Base-by-base conservation (phyloP, 768 basidiomycete genomes). In the Paxillus ammoniavirescens region DNA sequence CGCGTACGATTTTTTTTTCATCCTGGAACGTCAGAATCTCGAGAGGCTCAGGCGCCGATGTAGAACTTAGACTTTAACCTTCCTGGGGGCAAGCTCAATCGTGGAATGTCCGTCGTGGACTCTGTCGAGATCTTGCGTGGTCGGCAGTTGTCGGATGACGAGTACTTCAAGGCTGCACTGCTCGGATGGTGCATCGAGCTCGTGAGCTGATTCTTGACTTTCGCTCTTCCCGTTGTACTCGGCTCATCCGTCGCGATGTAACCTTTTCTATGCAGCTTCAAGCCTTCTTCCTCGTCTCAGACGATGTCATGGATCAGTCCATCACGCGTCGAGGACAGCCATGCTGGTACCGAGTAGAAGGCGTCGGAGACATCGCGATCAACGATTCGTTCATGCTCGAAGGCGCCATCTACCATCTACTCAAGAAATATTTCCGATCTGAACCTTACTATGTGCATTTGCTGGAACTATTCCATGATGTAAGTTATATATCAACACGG, bases 361-460 rank as follows among this genome's bases (percentile, higher is more conserved):
- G 74, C 15, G 65, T 70, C 56, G 86, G 86, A 43, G 84, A 85
- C 73, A 84, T 97, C 58, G 94, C 96, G 5, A 88, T 98, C 75
- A 98, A 98, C 77, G 96, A 98, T 68, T 76, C 91, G 2, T 93
- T 97, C 80, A 91, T 98, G 90, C 86, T 98, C 70, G 93, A 94
- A 69, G 86, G 83, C 8, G 88, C 94, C 23, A 97, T 99, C 69
- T 99, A 95, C 76, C 82, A 80, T 64, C 79, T 99, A 42, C 76
- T 98, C 66, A 94, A 91, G 74, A 81, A 80, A 54, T 83, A 98
- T 73, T 96, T 97, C 82, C 80, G 89, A 40, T 61, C 70, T 1
- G 86, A 93, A 56, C 61, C 81, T 4, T 96, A 86, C 69, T 99
- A 99, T 66, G 84, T 89, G 44, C 87, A 98, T 65, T 71, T 99